Evolutionary conservation across 306 rosid genomes (phyloP), one percentile per base, ranked within the genome.

Genomic region (Cicer chorassanicum): DNA sequence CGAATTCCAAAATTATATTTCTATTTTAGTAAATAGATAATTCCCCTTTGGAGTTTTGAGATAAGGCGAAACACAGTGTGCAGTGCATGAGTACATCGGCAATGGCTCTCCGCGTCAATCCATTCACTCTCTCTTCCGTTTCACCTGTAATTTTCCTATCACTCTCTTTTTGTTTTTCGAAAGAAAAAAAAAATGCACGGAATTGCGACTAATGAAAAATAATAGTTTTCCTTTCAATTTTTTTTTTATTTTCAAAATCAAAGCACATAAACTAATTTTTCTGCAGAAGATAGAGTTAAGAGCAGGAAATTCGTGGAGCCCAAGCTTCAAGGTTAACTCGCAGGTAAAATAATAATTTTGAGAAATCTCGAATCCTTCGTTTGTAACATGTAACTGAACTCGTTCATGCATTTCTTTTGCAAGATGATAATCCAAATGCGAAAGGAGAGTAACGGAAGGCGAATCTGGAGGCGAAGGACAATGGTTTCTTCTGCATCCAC

Each of bases 381-480:
- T 29, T 49, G 29, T 1, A 9, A 6, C 13, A 46, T 12, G 16
- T 21, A 12, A 45, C 67, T 9, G 36, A 64, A 70, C 46, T 19
- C 71, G 14, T 55, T 59, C 36, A n/a, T 78, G 16, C 62, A 15
- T 65, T 65, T 50, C 11, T 83, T 85, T 65, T 86, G 76, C 73
- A 88, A 89, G 97, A 84, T 88, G 62, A 41, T 80, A 60, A 81
- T 86, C 8, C 79, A 68, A 56, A 86, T 83, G 89, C 89, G 87
- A 49, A 87, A 60, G 71, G 86, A 76, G 29, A 56, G 15, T 72
- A 67, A 74, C 29, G 90, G 91, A 51, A 86, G 96, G 68, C 83
- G 83, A 73, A 79, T 93, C 40, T 91, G 97, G 98, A 86, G 90
- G 67, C 85, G 97, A 79, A 89, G 98, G 75, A 93, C 79, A 87